Percentiles rank a stretch among this genome's conserved stretches.
These are phyloP conservation scores for Euphrasia confusa DNA, from an alignment of 257 asterid species.

Conservation along the genomic window DNA sequence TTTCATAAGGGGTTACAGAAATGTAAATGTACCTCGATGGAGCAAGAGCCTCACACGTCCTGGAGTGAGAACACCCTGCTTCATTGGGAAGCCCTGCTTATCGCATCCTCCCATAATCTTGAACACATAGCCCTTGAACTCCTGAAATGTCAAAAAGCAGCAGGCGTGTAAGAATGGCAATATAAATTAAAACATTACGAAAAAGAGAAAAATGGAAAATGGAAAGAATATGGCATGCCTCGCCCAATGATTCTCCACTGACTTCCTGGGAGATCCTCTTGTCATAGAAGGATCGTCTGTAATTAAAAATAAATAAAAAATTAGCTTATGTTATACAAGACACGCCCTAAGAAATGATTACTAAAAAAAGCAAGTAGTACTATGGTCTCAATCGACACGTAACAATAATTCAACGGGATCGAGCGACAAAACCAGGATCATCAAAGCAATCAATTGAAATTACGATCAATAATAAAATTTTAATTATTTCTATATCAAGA, in stretches of 20 bases:
- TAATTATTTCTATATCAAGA: not conserved
- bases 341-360: not conserved
- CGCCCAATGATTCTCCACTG: slow-evolving; percentile 13
- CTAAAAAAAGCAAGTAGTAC: too few species aligned
- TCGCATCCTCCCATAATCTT: slow-evolving; percentile 17
- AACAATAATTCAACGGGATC: too few species aligned
- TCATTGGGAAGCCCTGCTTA: slow-evolving; percentile 17
- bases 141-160: not conserved
- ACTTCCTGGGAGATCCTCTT: slow-evolving; percentile 18
- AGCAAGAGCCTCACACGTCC: slow-evolving; percentile 19
- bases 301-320: not conserved
- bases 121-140: slow-evolving; percentile 14
- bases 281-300: slow-evolving; percentile 5
- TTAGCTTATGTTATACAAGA: not conserved
- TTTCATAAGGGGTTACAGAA: not conserved
- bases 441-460: not conserved
- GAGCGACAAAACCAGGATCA: too few species aligned
- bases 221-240: not conserved
- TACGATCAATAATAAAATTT: not conserved
- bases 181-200: not conserved
- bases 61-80: slow-evolving; percentile 16
- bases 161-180: not conserved
- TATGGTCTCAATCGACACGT: too few species aligned
- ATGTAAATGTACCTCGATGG: not conserved
- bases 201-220: not conserved